Conservation (phyloP, 768 basidiomycete species). For the Agaricus bisporus region DNA sequence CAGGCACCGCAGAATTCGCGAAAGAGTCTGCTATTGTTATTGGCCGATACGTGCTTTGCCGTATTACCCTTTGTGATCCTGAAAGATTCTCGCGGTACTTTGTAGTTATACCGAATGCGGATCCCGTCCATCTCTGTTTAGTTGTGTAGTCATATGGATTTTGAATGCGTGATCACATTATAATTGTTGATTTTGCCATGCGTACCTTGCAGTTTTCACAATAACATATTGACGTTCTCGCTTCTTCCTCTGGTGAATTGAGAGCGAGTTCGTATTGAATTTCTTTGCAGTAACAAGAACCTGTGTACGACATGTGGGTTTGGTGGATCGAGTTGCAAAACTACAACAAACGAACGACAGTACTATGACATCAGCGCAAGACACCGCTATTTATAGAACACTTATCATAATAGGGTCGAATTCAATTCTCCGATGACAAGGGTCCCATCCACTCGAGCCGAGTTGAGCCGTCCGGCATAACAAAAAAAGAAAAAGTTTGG, state of each 20-base stretch:
- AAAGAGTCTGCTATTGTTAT: slow-evolving; percentile 11
- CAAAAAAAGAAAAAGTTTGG: no score
- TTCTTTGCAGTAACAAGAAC: slow-evolving; percentile 14
- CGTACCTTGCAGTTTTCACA: slow-evolving; percentile 15
- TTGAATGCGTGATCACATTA: no score
- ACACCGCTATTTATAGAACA: no score
- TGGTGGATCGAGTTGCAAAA: neutral
- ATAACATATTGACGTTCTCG: slow-evolving; percentile 15
- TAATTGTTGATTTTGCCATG: neutral
- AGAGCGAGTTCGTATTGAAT: slow-evolving; percentile 12
- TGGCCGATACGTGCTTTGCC: slow-evolving; percentile 13
- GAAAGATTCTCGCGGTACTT: slow-evolving; percentile 11
- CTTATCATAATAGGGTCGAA: no score
- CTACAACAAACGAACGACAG: no score
- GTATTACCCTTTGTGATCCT: slow-evolving; percentile 10
- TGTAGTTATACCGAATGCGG: slow-evolving; percentile 16
- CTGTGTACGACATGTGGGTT: slow-evolving; percentile 5
- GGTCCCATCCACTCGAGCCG: no score
- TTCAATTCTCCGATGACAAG: no score
- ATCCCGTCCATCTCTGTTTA: slow-evolving; percentile 15
- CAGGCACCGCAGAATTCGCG: slow-evolving; percentile 15
- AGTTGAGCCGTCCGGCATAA: no score
- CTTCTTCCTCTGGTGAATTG: slow-evolving; percentile 11
- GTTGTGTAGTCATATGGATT: neutral
- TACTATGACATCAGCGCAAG: neutral